Evolutionary conservation across 2,329 filamentous ascomycete species (phyloP).

Genomic region (Verticillium albo-atrum): DNA sequence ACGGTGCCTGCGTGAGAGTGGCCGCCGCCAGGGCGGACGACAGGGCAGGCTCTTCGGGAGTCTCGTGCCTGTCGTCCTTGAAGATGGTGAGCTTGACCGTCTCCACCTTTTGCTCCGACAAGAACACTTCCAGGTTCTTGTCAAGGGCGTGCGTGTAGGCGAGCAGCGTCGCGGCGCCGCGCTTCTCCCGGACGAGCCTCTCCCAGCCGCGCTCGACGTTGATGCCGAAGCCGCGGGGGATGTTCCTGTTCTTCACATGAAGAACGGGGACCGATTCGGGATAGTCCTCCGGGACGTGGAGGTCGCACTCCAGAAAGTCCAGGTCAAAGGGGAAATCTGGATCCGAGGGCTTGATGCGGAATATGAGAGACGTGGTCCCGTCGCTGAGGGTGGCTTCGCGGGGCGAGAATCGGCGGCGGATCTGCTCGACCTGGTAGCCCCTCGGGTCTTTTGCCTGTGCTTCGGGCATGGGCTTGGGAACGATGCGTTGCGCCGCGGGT

Average conservation of each 20-base stretch:
- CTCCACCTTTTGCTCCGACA: constrained; percentile 66
- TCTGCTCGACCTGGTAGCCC: constrained; percentile 69
- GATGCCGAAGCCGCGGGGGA: constrained; percentile 67
- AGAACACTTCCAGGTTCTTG: constrained; percentile 63
- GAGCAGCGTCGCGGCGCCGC: constrained; percentile 53
- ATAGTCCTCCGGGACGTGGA: constrained; percentile 62
- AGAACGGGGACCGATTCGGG: constrained; percentile 55
- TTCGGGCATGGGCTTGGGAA: constrained; percentile 61
- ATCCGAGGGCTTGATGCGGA: constrained; percentile 68
- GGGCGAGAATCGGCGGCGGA: constrained; percentile 61
- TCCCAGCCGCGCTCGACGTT: constrained; percentile 76
- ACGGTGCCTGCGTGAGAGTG: not conserved
- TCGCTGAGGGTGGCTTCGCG: constrained; percentile 36
- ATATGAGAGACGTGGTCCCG: constrained; percentile 53
- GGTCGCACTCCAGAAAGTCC: constrained; percentile 60
- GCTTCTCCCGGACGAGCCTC: constrained; percentile 51
- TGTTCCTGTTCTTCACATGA: constrained; percentile 62
- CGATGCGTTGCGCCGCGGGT: constrained; percentile 42
- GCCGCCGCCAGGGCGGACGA: not conserved
- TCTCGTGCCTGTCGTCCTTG: constrained; percentile 47
- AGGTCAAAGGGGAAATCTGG: constrained; percentile 82
- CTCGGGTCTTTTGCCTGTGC: constrained; percentile 64
- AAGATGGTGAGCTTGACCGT: constrained; percentile 65
- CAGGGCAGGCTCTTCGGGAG: constrained; percentile 9
- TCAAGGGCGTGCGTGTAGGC: constrained; percentile 66